These are phyloP conservation scores for Zygosaccharomyces kombuchaensis DNA, from an alignment of 805 yeast species.

Conservation along the genomic window DNA sequence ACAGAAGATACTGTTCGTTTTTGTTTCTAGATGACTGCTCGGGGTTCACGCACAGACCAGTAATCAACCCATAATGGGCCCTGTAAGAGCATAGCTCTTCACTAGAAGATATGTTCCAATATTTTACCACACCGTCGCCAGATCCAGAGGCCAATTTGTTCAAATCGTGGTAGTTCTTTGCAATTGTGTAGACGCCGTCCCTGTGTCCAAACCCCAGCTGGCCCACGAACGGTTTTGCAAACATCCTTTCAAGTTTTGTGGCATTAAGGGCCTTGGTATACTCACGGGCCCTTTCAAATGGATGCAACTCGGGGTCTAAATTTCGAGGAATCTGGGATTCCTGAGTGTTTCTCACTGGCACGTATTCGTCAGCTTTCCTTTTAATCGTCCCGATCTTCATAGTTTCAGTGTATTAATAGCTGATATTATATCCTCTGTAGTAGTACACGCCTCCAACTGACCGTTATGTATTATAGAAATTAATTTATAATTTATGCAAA, in stretches of 20 bases:
- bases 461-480: not conserved
- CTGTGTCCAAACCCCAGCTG: conserved; percentile 93
- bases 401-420: not conserved
- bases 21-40: conserved; percentile 19
- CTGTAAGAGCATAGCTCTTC: conserved; percentile 71
- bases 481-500: not conserved
- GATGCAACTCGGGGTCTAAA: conserved; percentile 90
- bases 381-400: conserved; percentile 85
- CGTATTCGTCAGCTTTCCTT: conserved; percentile 85
- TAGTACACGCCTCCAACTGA: not conserved
- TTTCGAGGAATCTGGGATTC: conserved; percentile 84
- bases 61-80: conserved; percentile 87
- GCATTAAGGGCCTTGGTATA: conserved; percentile 93
- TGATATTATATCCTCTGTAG: not conserved
- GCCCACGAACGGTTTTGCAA: conserved; percentile 95
- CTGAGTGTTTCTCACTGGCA: conserved; percentile 88
- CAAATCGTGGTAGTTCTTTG: conserved; percentile 66
- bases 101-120: conserved; percentile 84
- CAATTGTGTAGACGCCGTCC: conserved; percentile 87
- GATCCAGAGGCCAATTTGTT: conserved; percentile 85
- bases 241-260: conserved; percentile 91
- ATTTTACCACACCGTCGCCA: conserved; percentile 92
- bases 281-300: conserved; percentile 95
- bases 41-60: conserved; percentile 78
- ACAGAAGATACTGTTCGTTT: conserved; percentile 49